Conservation (phyloP, 768 basidiomycete genomes). For the Coprinopsis cinerea region DNA sequence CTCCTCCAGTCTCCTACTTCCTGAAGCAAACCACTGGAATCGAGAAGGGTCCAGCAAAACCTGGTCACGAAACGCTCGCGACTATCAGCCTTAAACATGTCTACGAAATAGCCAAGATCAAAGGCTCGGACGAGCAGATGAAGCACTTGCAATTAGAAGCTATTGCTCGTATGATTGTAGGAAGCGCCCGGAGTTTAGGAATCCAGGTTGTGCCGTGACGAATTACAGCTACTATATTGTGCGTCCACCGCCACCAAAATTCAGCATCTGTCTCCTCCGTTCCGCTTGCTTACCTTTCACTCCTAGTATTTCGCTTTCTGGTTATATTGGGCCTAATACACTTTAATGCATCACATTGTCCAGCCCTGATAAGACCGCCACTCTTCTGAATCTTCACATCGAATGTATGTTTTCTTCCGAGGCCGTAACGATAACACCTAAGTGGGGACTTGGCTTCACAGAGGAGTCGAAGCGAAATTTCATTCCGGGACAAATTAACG, state of each 20-base stretch:
- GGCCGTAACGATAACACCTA: not conserved
- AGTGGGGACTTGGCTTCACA: not conserved
- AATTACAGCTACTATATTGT: constrained; percentile 8
- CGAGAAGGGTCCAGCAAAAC: constrained; percentile 83
- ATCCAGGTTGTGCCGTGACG: constrained; percentile 82
- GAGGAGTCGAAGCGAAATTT: not conserved
- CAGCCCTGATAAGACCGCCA: not conserved
- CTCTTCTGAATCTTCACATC: not conserved
- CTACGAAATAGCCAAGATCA: constrained; percentile 98
- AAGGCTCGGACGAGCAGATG: constrained; percentile 84
- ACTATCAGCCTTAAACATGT: constrained; percentile 94
- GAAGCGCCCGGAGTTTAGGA: constrained; percentile 84
- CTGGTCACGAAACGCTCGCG: constrained; percentile 71
- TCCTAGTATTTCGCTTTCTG: constrained; percentile 3
- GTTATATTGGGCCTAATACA: not conserved
- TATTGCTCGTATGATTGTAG: constrained; percentile 83
- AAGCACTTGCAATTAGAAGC: constrained; percentile 82
- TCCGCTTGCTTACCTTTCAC: not conserved
- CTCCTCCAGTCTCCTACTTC: constrained; percentile 85
- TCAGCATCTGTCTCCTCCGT: not conserved
- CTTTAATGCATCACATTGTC: not conserved
- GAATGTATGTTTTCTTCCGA: constrained; percentile 4
- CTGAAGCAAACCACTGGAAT: constrained; percentile 88
- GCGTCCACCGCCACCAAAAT: not conserved
- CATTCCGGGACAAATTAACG: not conserved